Percentiles rank a stretch among this genome's conserved stretches.
phyloP scores from a whole-genome alignment of 345 rosid genomes.

The Gossypium australe region DNA sequence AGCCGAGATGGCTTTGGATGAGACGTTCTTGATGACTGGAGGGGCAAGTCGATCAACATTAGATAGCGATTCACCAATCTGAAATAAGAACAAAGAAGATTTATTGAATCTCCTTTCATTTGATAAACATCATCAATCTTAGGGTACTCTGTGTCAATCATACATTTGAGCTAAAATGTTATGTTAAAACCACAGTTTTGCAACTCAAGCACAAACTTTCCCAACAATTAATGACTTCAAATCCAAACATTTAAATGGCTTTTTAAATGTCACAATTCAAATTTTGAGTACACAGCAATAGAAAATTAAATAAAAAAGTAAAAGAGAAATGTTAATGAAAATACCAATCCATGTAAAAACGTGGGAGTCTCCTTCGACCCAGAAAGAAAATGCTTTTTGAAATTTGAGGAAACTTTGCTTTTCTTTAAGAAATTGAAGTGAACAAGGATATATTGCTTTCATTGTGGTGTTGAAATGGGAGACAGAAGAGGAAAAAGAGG shows the following conservation, averaged over 20 bases:
- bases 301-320: neutral
- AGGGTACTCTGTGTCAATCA: neutral
- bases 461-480: neutral
- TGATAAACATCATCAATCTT: neutral
- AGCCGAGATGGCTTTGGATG: slow-evolving; percentile 60
- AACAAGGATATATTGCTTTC: no score
- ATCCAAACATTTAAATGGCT: neutral
- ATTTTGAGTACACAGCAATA: neutral
- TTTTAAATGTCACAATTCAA: neutral
- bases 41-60: slow-evolving; percentile 62
- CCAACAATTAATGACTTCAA: neutral
- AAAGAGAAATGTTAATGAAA: neutral
- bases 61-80: slow-evolving; percentile 73
- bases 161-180: neutral
- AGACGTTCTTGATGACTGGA: slow-evolving; percentile 64
- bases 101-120: neutral
- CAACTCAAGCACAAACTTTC: neutral
- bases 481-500: neutral
- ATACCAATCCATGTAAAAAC: neutral
- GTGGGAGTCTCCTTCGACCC: neutral
- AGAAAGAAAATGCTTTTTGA: neutral
- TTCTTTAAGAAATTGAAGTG: neutral
- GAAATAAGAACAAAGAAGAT: slow-evolving; percentile 5
- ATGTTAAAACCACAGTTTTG: neutral
- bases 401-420: neutral